phyloP scores from a whole-genome alignment of 2,329 filamentous ascomycete genomes.

The Graphilbum fragrans region DNA sequence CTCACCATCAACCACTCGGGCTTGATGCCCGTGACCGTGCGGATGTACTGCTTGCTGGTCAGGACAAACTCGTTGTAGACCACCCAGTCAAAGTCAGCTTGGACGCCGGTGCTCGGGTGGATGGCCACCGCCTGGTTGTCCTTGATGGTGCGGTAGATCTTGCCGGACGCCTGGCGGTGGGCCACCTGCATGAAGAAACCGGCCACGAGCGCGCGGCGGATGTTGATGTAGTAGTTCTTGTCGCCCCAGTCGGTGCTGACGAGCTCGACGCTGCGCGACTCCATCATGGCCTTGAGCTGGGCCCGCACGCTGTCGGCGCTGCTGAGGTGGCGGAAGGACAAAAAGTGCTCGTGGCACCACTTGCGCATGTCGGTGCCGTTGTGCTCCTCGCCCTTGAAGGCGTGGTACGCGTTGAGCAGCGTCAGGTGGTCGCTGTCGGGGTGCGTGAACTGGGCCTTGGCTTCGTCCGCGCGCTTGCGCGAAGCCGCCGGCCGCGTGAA shows the following conservation, averaged over 20 bases:
- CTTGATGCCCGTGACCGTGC: conserved; percentile 82
- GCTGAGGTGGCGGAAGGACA: conserved; percentile 76
- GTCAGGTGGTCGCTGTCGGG: conserved; percentile 91
- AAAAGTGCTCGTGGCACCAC: conserved; percentile 96
- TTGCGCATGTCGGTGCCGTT: conserved; percentile 58
- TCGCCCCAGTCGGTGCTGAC: conserved; percentile 83
- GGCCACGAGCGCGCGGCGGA: conserved; percentile 77
- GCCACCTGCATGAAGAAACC: conserved; percentile 99
- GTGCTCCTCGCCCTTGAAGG: conserved; percentile 70
- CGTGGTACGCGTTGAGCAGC: conserved; percentile 94
- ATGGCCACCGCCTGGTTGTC: conserved; percentile 89
- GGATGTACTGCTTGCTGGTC: conserved; percentile 95
- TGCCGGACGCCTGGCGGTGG: conserved; percentile 78
- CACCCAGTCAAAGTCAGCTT: conserved; percentile 88
- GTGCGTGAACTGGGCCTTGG: conserved; percentile 91
- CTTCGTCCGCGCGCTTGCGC: conserved; percentile 87
- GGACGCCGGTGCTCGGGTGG: conserved; percentile 84
- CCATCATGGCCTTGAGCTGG: conserved; percentile 94
- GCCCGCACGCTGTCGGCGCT: conserved; percentile 89
- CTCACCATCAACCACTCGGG: conserved; percentile 88
- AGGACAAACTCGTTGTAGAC: conserved; percentile 98
- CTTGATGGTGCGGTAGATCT: conserved; percentile 91
- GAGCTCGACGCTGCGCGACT: conserved; percentile 75
- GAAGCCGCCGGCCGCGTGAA: conserved; percentile 79
- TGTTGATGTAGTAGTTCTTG: conserved; percentile 97